These are phyloP conservation scores for Megacollybia platyphylla DNA, from an alignment of 1,284 basidiomycete species.

Conservation along the genomic window DNA sequence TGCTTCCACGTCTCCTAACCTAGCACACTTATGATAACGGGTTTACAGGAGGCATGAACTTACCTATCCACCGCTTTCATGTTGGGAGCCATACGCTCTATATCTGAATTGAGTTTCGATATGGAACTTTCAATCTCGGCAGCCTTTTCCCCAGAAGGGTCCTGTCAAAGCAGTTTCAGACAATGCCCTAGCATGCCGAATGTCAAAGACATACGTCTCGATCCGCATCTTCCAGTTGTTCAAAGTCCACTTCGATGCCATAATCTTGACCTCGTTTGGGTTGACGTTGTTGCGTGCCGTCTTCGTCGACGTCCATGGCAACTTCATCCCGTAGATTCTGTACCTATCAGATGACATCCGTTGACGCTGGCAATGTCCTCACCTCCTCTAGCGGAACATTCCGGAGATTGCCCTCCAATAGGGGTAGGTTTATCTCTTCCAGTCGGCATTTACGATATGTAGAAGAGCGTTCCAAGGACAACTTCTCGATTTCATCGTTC, in stretches of 20 bases:
- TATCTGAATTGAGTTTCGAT: conserved; percentile 63
- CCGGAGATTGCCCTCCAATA: conserved; percentile 66
- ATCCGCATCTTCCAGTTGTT: conserved; percentile 72
- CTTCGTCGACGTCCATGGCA: conserved; percentile 85
- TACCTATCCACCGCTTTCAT: conserved; percentile 89
- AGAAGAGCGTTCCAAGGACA: conserved; percentile 75
- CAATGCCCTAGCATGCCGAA: background rate
- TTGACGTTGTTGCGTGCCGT: conserved; percentile 66
- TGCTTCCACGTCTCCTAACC: conserved; percentile 84
- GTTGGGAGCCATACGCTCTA: conserved; percentile 93
- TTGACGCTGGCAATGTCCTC: conserved; percentile 8
- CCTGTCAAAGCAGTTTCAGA: conserved; percentile 21
- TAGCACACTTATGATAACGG: conserved; percentile 32
- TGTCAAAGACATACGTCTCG: conserved; percentile 39
- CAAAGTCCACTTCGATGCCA: conserved; percentile 87
- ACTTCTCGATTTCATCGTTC: conserved; percentile 92
- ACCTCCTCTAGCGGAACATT: conserved; percentile 94
- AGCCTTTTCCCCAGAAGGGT: conserved; percentile 54
- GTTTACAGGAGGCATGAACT: conserved; percentile 9
- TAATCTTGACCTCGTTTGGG: conserved; percentile 70
- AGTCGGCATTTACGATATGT: conserved; percentile 89
- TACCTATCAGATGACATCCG: background rate
- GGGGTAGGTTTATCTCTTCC: conserved; percentile 83
- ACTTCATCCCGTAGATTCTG: conserved; percentile 74
- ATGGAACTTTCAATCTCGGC: conserved; percentile 75